A percentile compares a stretch with the other conserved stretches of the same genome.
phyloP scores from a whole-genome alignment of 2,329 filamentous ascomycete species.

The Arthroderma uncinatum region DNA sequence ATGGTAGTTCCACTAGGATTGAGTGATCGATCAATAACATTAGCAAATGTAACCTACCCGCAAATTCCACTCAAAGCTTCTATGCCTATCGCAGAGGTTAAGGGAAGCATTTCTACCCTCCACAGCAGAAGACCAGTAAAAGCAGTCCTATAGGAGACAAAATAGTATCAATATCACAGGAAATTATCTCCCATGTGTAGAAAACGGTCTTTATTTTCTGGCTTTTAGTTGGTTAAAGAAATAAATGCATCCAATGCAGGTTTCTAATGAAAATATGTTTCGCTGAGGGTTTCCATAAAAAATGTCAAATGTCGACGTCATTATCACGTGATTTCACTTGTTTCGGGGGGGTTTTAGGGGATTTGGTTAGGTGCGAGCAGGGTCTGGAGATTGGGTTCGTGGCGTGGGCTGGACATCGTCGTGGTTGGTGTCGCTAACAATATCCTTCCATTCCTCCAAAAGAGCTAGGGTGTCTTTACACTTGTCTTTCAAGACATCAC shows the following conservation, averaged over 20 bases:
- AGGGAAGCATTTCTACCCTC: constrained; percentile 22
- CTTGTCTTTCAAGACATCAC: constrained; percentile 36
- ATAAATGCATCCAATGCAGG: not conserved
- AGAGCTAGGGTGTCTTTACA: constrained; percentile 34
- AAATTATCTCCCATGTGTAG: not conserved
- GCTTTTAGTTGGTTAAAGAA: not conserved
- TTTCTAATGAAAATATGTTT: not conserved
- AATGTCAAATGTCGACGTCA: constrained; percentile 2
- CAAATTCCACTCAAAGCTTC: constrained; percentile 88
- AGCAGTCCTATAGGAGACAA: not conserved
- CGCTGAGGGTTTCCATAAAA: not conserved
- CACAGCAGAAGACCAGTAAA: not conserved
- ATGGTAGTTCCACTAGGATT: not conserved
- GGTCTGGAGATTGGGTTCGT: not conserved
- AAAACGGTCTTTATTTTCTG: not conserved
- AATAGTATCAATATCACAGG: not conserved
- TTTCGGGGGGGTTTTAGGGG: not conserved
- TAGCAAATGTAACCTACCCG: constrained; percentile 44
- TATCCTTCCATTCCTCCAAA: constrained; percentile 42
- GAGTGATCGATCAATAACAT: not conserved
- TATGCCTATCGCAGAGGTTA: constrained; percentile 48
- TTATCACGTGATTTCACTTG: not conserved
- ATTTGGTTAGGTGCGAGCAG: not conserved
- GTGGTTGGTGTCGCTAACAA: constrained; percentile 28
- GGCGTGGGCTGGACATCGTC: constrained; percentile 9